A percentile compares a stretch with the other conserved stretches of the same genome.
These are phyloP conservation scores for Colletotrichum somersetense DNA, from an alignment of 2,329 filamentous ascomycete species.

Conservation along the genomic window DNA sequence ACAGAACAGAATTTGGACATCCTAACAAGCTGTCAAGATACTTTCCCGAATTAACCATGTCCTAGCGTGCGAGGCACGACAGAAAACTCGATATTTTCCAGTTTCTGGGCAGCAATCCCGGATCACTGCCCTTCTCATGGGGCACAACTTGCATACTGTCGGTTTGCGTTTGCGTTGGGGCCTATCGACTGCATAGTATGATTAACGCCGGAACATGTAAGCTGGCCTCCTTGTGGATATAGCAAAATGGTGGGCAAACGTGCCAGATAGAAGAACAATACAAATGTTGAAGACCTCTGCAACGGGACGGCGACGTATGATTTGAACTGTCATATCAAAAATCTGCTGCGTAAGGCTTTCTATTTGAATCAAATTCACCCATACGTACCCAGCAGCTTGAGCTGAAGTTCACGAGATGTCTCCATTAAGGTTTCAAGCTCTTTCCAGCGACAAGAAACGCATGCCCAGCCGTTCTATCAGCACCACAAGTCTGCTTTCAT, in stretches of 20 bases:
- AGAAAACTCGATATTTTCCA: background rate
- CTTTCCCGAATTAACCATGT: constrained; percentile 43
- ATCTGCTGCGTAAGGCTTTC: background rate
- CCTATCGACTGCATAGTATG: background rate
- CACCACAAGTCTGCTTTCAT: background rate
- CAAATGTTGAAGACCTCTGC: background rate
- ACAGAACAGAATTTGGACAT: constrained; percentile 41
- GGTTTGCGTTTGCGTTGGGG: background rate
- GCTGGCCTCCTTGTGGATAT: background rate
- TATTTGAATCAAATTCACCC: background rate
- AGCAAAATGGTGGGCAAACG: too few relatives aligned
- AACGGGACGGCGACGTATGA: background rate
- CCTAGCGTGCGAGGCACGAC: constrained; percentile 4
- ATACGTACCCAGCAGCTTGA: background rate
- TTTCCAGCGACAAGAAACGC: background rate
- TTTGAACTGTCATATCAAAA: background rate
- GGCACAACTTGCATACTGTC: background rate
- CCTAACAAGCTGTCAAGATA: constrained; percentile 43
- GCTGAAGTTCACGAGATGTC: background rate
- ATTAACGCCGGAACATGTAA: background rate
- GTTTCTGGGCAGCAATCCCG: background rate
- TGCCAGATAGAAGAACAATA: background rate
- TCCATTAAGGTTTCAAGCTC: background rate
- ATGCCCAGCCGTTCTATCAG: background rate
- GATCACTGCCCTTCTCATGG: background rate